Base-by-base conservation (phyloP, 768 basidiomycete species). In the Pleurotus platypus region DNA sequence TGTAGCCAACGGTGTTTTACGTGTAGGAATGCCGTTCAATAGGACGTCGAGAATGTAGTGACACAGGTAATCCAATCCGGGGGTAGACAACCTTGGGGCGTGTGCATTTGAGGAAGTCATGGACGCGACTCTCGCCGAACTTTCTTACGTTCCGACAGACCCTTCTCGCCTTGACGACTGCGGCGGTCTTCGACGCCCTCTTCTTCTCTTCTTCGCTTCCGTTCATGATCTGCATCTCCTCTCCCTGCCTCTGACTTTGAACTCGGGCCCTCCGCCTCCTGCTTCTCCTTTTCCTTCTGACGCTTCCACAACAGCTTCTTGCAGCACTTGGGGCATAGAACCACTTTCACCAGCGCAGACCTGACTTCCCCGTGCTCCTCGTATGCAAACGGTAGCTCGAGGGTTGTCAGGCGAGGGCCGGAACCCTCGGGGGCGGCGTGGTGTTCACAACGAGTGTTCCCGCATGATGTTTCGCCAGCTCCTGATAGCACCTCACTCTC, bases 331-430 rank as follows among this genome's bases (percentile, higher is more conserved):
- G 75, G 70, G 67, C 96, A 98, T 30, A 98, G 71, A 1, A 92
- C 92, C 2, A 95, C 84, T 68, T 98, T 98, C 49, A 98, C 96
- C 11, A 98, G 74, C 0, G 93, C 92, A 50, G 82, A 81, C 70
- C 91, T 94, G 48, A 64, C 69, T 62, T 85, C 80, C 1, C 88
- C 90, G 11, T 82, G 83, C 66, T 98, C 96, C 18, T 80, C 73
- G 69, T 98, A 98, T 6, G 84, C 80, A 65, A 98, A 98, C 0
- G 94, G 95, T 2, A 98, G 77, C 69, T 98, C 94, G 45, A 94
- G 81, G 7, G 93, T 93, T 11, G 81, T 79, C 27, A 96, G 75
- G 4, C 72, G 64, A 49, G 69, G 71, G 53, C 61, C 63, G 35
- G 51, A 50, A 27, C 30, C 48, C 24, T 55, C 46, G 60, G 55